phyloP scores from a whole-genome alignment of 2,329 filamentous ascomycete species.

The Cladophialophora exuberans region DNA sequence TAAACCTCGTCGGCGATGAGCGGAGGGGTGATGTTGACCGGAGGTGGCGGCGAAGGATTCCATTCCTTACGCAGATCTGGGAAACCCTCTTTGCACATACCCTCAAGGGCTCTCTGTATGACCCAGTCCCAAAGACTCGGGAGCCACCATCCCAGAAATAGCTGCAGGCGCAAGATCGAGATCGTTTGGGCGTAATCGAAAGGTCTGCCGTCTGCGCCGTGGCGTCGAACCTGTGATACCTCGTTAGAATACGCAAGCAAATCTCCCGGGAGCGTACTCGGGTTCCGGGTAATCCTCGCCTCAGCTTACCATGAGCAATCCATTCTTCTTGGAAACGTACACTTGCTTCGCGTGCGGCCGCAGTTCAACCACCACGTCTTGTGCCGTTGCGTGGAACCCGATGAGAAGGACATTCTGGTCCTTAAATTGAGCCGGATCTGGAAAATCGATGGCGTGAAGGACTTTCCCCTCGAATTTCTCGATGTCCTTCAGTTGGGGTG shows the following conservation, averaged over 20 bases:
- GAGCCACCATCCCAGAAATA: conserved; percentile 8
- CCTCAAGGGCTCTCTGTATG: background rate
- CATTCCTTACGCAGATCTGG: conserved; percentile 11
- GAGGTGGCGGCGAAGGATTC: conserved; percentile 11
- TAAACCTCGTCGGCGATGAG: conserved; percentile 35
- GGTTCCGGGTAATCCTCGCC: background rate
- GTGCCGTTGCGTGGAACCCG: conserved; percentile 34
- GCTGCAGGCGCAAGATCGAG: conserved; percentile 14
- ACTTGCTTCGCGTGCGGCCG: conserved; percentile 26
- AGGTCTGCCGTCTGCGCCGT: conserved; percentile 7
- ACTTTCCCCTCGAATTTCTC: conserved; percentile 45
- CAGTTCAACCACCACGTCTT: conserved; percentile 30
- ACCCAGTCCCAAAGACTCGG: conserved; percentile 16
- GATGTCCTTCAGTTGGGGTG: conserved; percentile 42
- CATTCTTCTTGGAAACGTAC: conserved; percentile 29
- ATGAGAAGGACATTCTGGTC: conserved; percentile 31
- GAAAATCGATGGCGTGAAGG: conserved; percentile 45
- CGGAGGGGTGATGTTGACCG: background rate
- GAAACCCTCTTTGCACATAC: conserved; percentile 9
- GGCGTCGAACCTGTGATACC: conserved; percentile 4
- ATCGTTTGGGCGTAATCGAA: conserved; percentile 17
- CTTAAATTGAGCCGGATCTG: conserved; percentile 8
- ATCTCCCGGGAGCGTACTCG: no score
- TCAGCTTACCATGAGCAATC: conserved; percentile 41
- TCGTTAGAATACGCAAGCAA: background rate